Percentiles rank a stretch among this genome's conserved stretches.
Evolutionary conservation across 148 eudicot species (phyloP).

Genomic region (Chenopodium album): DNA sequence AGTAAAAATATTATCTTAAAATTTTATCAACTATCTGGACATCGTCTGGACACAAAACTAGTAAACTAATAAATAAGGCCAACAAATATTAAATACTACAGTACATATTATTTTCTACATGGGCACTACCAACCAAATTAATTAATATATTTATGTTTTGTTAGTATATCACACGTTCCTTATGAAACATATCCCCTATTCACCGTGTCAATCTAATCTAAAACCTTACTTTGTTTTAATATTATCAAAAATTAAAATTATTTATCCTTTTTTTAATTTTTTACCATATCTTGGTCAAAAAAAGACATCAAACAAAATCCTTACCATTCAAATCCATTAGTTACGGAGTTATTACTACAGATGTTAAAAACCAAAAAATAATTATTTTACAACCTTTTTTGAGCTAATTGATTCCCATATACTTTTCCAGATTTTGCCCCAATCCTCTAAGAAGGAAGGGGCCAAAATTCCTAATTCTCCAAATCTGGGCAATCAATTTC

Average conservation of each 20-base stretch:
- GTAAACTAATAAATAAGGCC: too few species aligned
- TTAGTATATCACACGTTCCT: constrained; percentile 20
- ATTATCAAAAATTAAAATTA: too few species aligned
- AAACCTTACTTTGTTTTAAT: too few species aligned
- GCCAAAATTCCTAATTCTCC: constrained; percentile 5
- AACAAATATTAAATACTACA: too few species aligned
- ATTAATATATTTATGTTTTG: constrained; percentile 12
- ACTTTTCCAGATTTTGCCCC: constrained; percentile 15
- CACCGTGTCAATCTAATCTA: background rate
- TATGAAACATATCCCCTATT: background rate
- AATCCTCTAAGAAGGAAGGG: constrained; percentile 7
- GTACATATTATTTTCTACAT: background rate
- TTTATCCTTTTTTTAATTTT: too few species aligned
- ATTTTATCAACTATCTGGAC: too few species aligned
- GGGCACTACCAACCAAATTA: background rate
- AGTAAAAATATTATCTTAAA: too few species aligned
- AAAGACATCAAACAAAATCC: too few species aligned
- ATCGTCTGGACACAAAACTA: too few species aligned
- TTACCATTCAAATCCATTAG: background rate
- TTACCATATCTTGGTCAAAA: too few species aligned
- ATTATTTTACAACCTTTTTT: too few species aligned
- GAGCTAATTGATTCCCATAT: background rate
- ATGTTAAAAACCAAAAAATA: background rate
- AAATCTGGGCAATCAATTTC: background rate
- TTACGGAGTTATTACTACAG: too few species aligned